Conservation (phyloP, 495 filamentous ascomycete genomes). For the Hyphodiscus hymeniophilus region DNA sequence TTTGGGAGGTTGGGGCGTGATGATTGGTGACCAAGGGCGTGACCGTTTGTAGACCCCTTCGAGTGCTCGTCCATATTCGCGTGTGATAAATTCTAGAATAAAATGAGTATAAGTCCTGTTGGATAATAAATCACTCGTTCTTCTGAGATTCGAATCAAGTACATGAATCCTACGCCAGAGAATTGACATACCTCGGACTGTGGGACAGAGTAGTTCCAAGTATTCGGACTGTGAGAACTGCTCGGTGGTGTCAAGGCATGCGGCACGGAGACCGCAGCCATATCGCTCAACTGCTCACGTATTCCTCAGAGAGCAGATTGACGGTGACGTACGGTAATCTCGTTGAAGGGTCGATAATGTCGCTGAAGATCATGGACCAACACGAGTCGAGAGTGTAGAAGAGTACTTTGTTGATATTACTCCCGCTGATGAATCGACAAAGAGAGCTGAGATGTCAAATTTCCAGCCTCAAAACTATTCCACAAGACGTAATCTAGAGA, state of each 20-base stretch:
- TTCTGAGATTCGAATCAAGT: no score
- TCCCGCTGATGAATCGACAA: conserved; percentile 1
- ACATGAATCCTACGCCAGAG: no score
- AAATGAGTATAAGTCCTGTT: background rate
- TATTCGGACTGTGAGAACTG: conserved; percentile 39
- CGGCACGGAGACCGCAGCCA: conserved; percentile 45
- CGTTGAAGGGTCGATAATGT: background rate
- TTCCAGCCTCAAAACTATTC: no score
- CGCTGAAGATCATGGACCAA: conserved; percentile 1
- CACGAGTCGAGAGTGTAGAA: conserved; percentile 7
- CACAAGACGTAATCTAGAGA: background rate
- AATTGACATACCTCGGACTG: conserved; percentile 25
- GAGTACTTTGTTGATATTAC: conserved; percentile 8
- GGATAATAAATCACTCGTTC: no score
- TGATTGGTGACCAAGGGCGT: conserved; percentile 9
- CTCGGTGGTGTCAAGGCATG: conserved; percentile 42
- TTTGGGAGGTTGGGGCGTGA: conserved; percentile 18
- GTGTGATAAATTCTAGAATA: conserved; percentile 1
- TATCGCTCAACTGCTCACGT: conserved; percentile 17
- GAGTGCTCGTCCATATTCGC: conserved; percentile 12
- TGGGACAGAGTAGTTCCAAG: conserved; percentile 44
- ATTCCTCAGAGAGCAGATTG: no score
- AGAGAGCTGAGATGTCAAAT: background rate
- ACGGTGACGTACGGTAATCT: no score
- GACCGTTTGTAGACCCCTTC: conserved; percentile 17